A percentile compares a stretch with the other conserved stretches of the same genome.
These are phyloP conservation scores for Wickerhamomyces silvicola DNA, from an alignment of 805 yeast species.

Conservation along the genomic window DNA sequence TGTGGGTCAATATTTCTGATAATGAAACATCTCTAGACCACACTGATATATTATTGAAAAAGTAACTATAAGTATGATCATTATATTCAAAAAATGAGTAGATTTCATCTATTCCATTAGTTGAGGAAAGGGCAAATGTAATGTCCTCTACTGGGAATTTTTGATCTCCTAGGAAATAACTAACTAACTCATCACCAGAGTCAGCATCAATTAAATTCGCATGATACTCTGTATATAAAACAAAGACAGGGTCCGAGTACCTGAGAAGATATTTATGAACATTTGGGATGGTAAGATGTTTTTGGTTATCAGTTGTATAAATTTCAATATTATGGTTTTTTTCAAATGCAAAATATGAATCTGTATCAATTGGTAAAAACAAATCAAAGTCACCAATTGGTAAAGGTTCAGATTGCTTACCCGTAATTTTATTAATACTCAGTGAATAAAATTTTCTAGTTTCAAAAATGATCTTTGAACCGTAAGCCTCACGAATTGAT, in stretches of 20 bases:
- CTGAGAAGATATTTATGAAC: conserved; percentile 17
- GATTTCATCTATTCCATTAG: conserved; percentile 12
- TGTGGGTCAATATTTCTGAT: conserved; percentile 29
- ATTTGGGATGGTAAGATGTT: conserved; percentile 15
- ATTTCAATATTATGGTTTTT: conserved; percentile 16
- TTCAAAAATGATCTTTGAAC: conserved; percentile 18
- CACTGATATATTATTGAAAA: conserved; percentile 6
- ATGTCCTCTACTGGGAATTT: conserved; percentile 9
- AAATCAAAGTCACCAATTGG: conserved; percentile 5
- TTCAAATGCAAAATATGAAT: conserved; percentile 16
- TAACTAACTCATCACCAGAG: conserved; percentile 18
- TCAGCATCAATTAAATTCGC: conserved; percentile 19
- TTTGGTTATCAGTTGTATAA: conserved; percentile 4
- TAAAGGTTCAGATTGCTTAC: conserved; percentile 5
- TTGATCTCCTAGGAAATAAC: conserved; percentile 11
- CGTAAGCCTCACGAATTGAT: conserved; percentile 17
- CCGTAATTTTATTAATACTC: conserved; percentile 9
- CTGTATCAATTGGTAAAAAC: conserved; percentile 16
- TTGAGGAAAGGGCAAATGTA: conserved; percentile 3
- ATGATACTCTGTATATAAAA: conserved; percentile 17
- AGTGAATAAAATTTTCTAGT: conserved; percentile 5
- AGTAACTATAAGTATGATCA: conserved; percentile 7
- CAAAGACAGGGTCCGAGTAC: conserved; percentile 12
- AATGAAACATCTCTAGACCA: conserved; percentile 44
- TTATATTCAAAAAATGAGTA: conserved; percentile 8